These are phyloP conservation scores for Skeletonema potamos DNA, from an alignment of 108 stramenopile species.

Conservation along the genomic window DNA sequence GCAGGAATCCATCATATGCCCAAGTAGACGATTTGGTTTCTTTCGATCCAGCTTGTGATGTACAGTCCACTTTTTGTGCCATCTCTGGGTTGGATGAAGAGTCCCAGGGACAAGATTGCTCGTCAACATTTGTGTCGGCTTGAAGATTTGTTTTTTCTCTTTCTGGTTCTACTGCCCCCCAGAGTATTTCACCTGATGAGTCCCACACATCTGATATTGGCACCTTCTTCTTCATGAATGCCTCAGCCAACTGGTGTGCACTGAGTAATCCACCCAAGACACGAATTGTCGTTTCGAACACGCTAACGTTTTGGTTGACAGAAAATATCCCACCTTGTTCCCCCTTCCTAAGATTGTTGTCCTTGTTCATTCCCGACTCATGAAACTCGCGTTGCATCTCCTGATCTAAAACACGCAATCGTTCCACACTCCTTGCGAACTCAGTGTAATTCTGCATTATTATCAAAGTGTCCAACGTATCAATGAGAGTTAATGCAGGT, in stretches of 20 bases:
- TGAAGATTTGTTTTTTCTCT: background rate
- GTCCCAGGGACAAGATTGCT: constrained; percentile 2
- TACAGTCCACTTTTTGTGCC: background rate
- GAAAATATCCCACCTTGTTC: constrained; percentile 64
- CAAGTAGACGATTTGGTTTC: constrained; percentile 31
- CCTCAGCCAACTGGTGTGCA: constrained; percentile 82
- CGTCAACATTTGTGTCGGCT: constrained; percentile 10
- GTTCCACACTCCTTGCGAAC: constrained; percentile 87
- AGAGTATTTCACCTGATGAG: constrained; percentile 37
- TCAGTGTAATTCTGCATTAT: constrained; percentile 88
- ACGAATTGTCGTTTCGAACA: constrained; percentile 95
- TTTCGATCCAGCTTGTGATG: background rate
- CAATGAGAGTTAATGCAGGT: constrained; percentile 87
- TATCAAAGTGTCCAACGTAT: constrained; percentile 88
- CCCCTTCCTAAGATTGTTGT: constrained; percentile 10
- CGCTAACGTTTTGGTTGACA: constrained; percentile 80
- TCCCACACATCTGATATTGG: constrained; percentile 50
- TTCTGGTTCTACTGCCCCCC: constrained; percentile 12
- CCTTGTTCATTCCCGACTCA: background rate
- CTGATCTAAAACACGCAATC: constrained; percentile 61
- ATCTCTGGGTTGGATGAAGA: constrained; percentile 5
- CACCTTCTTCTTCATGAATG: constrained; percentile 48
- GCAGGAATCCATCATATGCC: constrained; percentile 80
- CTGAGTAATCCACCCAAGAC: constrained; percentile 91
- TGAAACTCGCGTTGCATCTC: constrained; percentile 31